Evolutionary conservation across 805 yeast species (phyloP), one percentile per base, ranked within the genome.

Genomic region (Teunomyces aglyptinius): DNA sequence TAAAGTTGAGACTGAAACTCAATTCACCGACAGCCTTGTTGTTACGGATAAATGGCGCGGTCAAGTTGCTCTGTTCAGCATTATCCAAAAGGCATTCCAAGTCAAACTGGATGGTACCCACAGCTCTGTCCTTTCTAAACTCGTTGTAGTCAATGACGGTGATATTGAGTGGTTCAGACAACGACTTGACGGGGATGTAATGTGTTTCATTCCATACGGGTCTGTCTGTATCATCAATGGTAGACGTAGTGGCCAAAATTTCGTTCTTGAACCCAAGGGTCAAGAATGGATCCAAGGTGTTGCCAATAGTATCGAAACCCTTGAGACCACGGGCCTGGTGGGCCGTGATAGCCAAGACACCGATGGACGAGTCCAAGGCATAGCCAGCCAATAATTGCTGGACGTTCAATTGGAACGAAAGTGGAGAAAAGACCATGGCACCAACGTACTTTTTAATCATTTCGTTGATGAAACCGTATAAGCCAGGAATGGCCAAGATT

Each of bases 211-310:
- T 81, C 95, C 96, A 94, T 5, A 75, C 78, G 8, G 99, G 98
- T 34, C 71, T 67, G 51, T 68, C 65, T 4, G 96, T 85, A 56
- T 89, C 84, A 44, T 75, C 64, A 53, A 83, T 85, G 55, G 81
- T 78, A 47, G 80, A 78, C 4, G 97, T 86, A 57, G 82, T 79
- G 3, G 85, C 92, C 53, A 84, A 73, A 35, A 78, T 81, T 12
- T 68, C 61, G 44, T 78, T 78, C 49, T 75, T 73, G 59, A 82
- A 81, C 16, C 86, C 85, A 60, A 91, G 77, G 6, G 83, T 77
- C 49, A 91, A 74, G 67, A 89, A 95, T 8, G 99, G 99, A 63
- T 94, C 97, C 51, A 90, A 76, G 8, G 97, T 87, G 56, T 85
- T 85, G 51, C 88, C 90, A 54, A 79, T 58, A 35, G 86, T 71